Evolutionary conservation across 2,329 filamentous ascomycete species (phyloP), one percentile per base, ranked within the genome.

Genomic region (Nectriaceae sp.): DNA sequence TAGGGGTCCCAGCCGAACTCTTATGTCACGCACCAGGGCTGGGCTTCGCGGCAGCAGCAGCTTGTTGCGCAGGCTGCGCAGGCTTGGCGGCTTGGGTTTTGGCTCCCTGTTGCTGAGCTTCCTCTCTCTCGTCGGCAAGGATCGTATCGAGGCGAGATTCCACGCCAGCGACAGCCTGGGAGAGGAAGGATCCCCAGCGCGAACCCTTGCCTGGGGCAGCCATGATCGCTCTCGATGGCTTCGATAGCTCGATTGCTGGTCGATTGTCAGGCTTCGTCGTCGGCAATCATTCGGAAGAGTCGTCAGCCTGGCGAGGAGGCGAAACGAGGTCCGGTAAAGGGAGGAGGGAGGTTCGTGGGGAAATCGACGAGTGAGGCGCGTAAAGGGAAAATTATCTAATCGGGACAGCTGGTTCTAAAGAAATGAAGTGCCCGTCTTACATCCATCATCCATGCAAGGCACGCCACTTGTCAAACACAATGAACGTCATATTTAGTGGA

Each of bases 91-190:
- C 10, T 39, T 43, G 49, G 13, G 44, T 8, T 20, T 26, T 13
- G n/a, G 38, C 43, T 11, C 40, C 37, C 47, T 46, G n/a, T 31
- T 41, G 42, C 51, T 60, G 60, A 11, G 48, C 53, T 6, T 63
- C 81, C 37, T 87, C 84, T 46, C 89, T 85, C 57, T 97, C 37
- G 15, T 31, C 92, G 45, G 90, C 85, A 52, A 99, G 80, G 49
- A 99, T 96, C 42, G 83, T 92, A 69, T 99, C 94, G 50, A 99
- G 81, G 37, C 89, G 85, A 50, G 92, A 95, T 73, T 99, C 94
- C 49, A 99, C 88, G 52, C 92, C 92, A 46, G 92, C 91, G 52
- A 97, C 90, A 55, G 93, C 92, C 70, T 93, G 90, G 56, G 91
- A 89, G 51, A 97, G 79, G 66, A 96, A 87, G 24, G 84, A 84